Conservation (phyloP, 257 asterid species). For the Ilex aquifolium region DNA sequence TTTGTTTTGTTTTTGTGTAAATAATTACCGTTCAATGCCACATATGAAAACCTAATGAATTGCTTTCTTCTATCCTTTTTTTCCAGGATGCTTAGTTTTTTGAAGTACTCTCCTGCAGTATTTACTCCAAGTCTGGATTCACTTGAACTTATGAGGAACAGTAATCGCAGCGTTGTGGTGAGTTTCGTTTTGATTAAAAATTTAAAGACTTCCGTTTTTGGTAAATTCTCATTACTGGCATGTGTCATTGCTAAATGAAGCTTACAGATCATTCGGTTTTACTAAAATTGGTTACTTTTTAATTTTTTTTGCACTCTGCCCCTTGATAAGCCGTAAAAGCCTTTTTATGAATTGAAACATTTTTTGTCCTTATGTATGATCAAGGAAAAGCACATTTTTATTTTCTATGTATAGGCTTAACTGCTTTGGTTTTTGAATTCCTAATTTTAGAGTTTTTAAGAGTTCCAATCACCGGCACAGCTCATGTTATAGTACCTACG, state of each 20-base stretch:
- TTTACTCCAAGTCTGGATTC: slow-evolving; percentile 23
- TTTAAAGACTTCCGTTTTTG: too few relatives aligned
- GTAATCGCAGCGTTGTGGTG: slow-evolving; percentile 30
- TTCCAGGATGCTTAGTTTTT: slow-evolving; percentile 49
- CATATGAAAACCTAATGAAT: too few relatives aligned
- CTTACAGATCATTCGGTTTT: too few relatives aligned
- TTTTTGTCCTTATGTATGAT: background rate
- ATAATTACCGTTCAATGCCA: too few relatives aligned
- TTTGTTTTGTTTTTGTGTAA: too few relatives aligned
- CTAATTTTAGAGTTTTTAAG: too few relatives aligned
- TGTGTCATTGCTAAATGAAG: background rate
- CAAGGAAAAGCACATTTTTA: too few relatives aligned
- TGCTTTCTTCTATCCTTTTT: background rate
- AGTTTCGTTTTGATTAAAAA: slow-evolving; percentile 6
- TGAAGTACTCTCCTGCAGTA: slow-evolving; percentile 40
- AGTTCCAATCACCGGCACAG: too few relatives aligned
- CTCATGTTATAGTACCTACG: too few relatives aligned
- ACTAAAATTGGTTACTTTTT: background rate
- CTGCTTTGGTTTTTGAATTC: too few relatives aligned
- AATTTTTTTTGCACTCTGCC: background rate
- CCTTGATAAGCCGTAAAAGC: too few relatives aligned
- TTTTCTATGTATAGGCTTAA: too few relatives aligned
- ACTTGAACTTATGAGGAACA: slow-evolving; percentile 20
- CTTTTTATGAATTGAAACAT: background rate
- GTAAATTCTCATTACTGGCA: background rate